Base-by-base conservation (phyloP, 345 rosid genomes). In the Rhodamnia rubescens region DNA sequence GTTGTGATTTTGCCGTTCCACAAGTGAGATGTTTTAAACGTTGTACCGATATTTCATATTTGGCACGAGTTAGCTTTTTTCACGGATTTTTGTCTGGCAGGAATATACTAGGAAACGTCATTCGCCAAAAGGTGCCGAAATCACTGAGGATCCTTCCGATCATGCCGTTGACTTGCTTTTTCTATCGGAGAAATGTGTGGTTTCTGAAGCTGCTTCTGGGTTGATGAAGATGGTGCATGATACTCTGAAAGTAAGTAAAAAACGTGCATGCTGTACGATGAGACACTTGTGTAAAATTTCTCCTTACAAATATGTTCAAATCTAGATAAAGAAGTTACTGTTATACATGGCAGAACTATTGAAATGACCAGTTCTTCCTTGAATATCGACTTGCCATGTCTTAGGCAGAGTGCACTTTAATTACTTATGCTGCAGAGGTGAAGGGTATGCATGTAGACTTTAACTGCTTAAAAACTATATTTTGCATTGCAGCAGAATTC, bases 221-320 rank as follows among this genome's bases (percentile, higher is more conserved):
- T 93, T 97, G 80, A 93, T 95, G 98, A 89, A 90, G 87, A 88
- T 97, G 85, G 98, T 93, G 87, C 99, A 96, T 88, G 94, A 90
- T 91, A 92, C 94, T 54, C 98, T 97, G 26, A 86, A 92, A 95
- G 99, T 96, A 87, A 86, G 84, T 85, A 36, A 55, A 84, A 84
- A 84, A 5, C 26, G 55, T 27, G 56, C 83, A 27, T 82, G 83
- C 26, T 81, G 83, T 81, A 27, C 29, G 54, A 49, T 81, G 83
- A 81, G 36, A 27, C 52, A 49, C 32, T 51, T 49, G 13, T 18
- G 47, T 18, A 36, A 69, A 69, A 69, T 69, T 69, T 36, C 40
- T 3, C 47, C 11, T 5, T 69, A 36, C 26, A 69, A 22, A 36
- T 69, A 36, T 36, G 80, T 69, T 36, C 80, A 69, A 69, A 69